Evolutionary conservation across 257 asterid genomes (phyloP), one percentile per base, ranked within the genome.

Genomic region (Salvia splendens): DNA sequence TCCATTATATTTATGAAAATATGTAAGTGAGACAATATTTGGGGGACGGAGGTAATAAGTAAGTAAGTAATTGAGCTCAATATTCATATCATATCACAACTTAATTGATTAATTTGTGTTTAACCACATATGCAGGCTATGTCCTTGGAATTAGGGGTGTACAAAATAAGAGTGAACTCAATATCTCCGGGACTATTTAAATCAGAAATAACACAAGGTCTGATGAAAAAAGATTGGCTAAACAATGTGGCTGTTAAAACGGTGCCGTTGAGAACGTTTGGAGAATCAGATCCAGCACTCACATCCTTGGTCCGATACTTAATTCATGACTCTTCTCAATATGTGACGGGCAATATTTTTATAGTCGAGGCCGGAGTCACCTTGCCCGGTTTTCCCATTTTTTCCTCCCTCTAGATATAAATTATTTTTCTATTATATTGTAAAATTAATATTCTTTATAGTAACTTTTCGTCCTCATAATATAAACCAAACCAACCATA

Each of bases 121-220:
- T 38, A 6, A 6, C 10, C 2, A 38, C n/a, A 17, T 17, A 17
- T 24, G 59, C 78, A 91, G 96, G 65, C 75, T n/a, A 89, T 91
- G 98, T 95, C 95, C 1, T 0, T 85, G 75, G 97, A 88, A 73
- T 67, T 88, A 16, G 96, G 95, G 45, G 60, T 3, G 4, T 52
- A 86, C 72, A 80, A 80, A 12, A 91, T 91, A 72, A 78, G 89
- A 67, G 95, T 91, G 75, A 91, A 91, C 76, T 84, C 91, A 3
- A 76, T 91, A 69, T 78, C 97, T 3, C 95, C 92, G 0, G 96
- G 92, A 24, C 72, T 91, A 20, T 88, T 88, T 58, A 80, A 78
- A 46, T 88, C 95, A 0, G 97, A 91, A 81, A 91, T 86, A 57
- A 91, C 96, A 0, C 71, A 85, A 77, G 75, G 58, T 17, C 91